Percentiles rank a stretch among this genome's conserved stretches.
These are phyloP conservation scores for Ogataea neopini DNA, from an alignment of 805 yeast species.

Conservation along the genomic window DNA sequence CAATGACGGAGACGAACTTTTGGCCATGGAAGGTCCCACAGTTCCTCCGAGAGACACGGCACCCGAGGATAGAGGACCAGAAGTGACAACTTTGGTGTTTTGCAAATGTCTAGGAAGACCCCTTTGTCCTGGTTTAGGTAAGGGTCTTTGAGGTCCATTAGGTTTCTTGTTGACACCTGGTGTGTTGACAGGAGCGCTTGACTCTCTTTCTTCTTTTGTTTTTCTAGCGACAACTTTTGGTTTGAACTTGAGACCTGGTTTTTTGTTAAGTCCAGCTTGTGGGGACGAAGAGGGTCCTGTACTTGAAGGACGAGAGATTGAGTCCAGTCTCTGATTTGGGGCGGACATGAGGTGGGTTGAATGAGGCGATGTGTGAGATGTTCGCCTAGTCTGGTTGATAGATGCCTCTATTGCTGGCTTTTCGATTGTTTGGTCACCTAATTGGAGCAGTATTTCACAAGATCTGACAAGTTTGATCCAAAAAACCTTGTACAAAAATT, in stretches of 20 bases:
- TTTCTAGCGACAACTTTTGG: conserved; percentile 88
- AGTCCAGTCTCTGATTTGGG: conserved; percentile 38
- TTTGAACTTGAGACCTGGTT: conserved; percentile 69
- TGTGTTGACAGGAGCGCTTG: conserved; percentile 55
- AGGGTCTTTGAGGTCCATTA: conserved; percentile 31
- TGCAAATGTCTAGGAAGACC: conserved; percentile 38
- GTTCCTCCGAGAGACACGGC: conserved; percentile 46
- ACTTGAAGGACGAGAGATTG: conserved; percentile 35
- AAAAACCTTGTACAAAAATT: conserved; percentile 1
- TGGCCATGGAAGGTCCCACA: conserved; percentile 10
- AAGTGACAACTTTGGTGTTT: conserved; percentile 63
- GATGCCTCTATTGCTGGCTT: too few species aligned
- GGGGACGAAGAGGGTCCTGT: conserved; percentile 18
- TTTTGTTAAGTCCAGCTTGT: conserved; percentile 22
- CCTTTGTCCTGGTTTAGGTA: conserved; percentile 39
- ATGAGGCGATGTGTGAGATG: background rate
- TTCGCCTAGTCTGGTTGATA: too few species aligned
- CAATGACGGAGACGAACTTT: conserved; percentile 2
- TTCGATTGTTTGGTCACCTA: background rate
- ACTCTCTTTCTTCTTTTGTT: conserved; percentile 80
- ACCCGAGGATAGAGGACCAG: conserved; percentile 76
- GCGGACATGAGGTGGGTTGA: conserved; percentile 1
- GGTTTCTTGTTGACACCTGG: conserved; percentile 39
- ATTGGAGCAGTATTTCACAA: background rate
- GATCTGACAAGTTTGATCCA: background rate